Base-by-base conservation (phyloP, 192 early-diverging fungal species). In the Paraglomus brasilianum region DNA sequence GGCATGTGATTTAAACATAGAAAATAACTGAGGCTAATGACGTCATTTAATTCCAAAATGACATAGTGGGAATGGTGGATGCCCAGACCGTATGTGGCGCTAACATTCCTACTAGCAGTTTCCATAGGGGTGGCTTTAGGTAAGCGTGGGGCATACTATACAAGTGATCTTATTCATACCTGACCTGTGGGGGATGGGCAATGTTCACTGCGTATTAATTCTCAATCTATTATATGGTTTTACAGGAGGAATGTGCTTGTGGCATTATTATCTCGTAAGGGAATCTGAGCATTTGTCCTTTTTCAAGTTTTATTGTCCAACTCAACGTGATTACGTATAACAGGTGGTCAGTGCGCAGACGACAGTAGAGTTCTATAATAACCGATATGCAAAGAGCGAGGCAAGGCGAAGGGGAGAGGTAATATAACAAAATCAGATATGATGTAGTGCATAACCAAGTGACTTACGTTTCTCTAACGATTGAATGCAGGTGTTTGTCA, bases 291-390 rank as follows among this genome's bases (percentile, higher is more conserved):
- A 8, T 53, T 21, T 53, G 5, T 5, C 2, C 10, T 49, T 24
- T 45, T n/a, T 6, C 15, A 43, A 2, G 53, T 40, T 19, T 14
- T 17, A 43, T 11, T 43, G 1, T n/a, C 44, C n/a, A 47, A 8
- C 40, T 22, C 10, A 14, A 65, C 4, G 15, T 17, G 24, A 14
- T 21, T 48, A n/a, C 15, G 41, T 13, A 4, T 11, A 63, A 11
- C 67, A 85, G 83, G 58, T 81, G 3, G 40, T 84, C 36, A 84
- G 82, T 11, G 81, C 79, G 14, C 85, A 86, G 47, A 86, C 85
- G n/a, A 86, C 85, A 14, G 74, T 86, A n/a, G 85, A 86, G 39
- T 83, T 84, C 51, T 84, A 84, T 75, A 83, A 86, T 43, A 86
- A 86, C 55, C 44, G 75, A 15, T 84, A 84, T 24, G 83, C 82